These are phyloP conservation scores for Fibroporia radiculosa DNA, from an alignment of 768 basidiomycete species.

Conservation along the genomic window DNA sequence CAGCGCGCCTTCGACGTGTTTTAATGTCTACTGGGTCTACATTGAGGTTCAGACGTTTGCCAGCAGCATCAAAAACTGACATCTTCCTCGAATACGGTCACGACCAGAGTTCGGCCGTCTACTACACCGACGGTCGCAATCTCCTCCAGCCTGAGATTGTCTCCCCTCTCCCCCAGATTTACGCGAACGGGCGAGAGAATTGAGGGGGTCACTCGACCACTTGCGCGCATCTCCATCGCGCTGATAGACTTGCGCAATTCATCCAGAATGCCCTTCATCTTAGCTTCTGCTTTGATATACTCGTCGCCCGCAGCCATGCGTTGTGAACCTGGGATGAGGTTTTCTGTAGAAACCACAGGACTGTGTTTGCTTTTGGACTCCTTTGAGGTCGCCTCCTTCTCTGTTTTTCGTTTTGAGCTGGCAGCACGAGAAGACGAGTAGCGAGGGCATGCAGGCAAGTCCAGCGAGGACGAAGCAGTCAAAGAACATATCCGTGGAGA, in stretches of 20 bases:
- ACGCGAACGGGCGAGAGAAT: constrained; percentile 66
- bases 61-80: constrained; percentile 36
- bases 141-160: constrained; percentile 44
- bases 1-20: constrained; percentile 66
- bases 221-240: constrained; percentile 61
- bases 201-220: constrained; percentile 68
- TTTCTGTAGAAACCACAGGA: constrained; percentile 36
- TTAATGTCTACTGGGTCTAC: constrained; percentile 54
- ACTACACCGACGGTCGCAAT: constrained; percentile 75
- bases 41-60: not conserved
- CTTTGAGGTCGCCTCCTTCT: not conserved
- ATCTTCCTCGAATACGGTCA: constrained; percentile 73
- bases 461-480: not conserved
- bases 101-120: constrained; percentile 64
- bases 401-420: constrained; percentile 1
- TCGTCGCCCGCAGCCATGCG: constrained; percentile 50
- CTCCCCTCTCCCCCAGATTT: constrained; percentile 30
- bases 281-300: constrained; percentile 52
- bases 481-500: not conserved
- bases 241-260: constrained; percentile 75
- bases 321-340: constrained; percentile 62
- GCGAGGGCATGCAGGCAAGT: too few relatives aligned
- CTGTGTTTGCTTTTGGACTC: constrained; percentile 4
- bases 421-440: not conserved
- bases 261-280: constrained; percentile 60